Base-by-base conservation (phyloP, 2,329 filamentous ascomycete species). In the Xylaria sp. region DNA sequence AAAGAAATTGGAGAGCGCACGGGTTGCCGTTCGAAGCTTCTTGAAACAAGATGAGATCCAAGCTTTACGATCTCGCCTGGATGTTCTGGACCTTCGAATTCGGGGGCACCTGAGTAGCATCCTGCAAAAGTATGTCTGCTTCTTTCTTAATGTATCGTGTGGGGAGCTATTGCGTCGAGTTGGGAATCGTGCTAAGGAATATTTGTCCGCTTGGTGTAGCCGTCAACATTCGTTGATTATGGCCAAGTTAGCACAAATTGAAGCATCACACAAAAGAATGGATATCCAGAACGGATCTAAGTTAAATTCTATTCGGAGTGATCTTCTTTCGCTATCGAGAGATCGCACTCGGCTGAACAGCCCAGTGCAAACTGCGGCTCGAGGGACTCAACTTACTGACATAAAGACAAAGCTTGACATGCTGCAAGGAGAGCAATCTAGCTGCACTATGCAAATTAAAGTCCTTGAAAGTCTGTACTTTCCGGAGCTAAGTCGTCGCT, bases 401-500 rank as follows among this genome's bases (percentile, higher is more conserved):
- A 20, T 57, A 0, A 57, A 28, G 55, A 44, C 34, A 10, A 41
- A 44, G 4, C 20, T 44, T 18, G 34, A 44, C 18, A n/a, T 44
- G 3, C 55, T 44, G 6, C 18, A 20, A 0, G 15, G 6, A 44
- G 37, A 57, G 23, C 55, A 18, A 28, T 1, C 8, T 25, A 15
- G 25, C 9, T 44, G 55, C 20, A 9, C 12, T 44, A 3, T 2
- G 37, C 55, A 57, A n/a, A 41, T 18, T 3, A 44, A 57, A 18
- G 20, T 57, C 8, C 37, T 57, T 39, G 9, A 28, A 18, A 55
- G 37, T 6, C 25, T 63, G 23, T 55, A 63, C 7, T 63, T 46
- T 18, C 48, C 23, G 8, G 60, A 63, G 37, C 25, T 63, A 31
- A 50, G 50, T 2, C 60, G 60, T 55, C 60, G 60, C 60, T 63